A percentile compares a stretch with the other conserved stretches of the same genome.
phyloP scores from a whole-genome alignment of 306 rosid species.

The Datisca glomerata region DNA sequence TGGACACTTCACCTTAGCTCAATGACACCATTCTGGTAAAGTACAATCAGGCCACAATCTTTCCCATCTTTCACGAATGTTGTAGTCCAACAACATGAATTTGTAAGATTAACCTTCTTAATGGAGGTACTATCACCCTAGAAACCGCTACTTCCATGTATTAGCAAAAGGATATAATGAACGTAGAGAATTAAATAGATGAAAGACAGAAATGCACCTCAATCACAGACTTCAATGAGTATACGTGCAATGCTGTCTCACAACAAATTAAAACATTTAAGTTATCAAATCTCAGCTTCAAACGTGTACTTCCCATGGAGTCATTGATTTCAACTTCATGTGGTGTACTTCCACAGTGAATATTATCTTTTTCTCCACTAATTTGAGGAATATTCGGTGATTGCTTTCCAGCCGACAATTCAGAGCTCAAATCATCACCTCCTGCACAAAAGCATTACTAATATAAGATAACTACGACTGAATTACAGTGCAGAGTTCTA shows the following conservation, averaged over 20 bases:
- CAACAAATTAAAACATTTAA: slow-evolving; percentile 46
- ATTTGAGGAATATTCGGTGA: slow-evolving; percentile 18
- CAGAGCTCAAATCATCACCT: slow-evolving; percentile 21
- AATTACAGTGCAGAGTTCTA: slow-evolving; percentile 5
- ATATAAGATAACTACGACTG: neutral
- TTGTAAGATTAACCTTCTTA: slow-evolving; percentile 42
- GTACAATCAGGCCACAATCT: slow-evolving; percentile 39
- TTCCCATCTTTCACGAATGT: slow-evolving; percentile 49
- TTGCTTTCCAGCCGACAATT: slow-evolving; percentile 25
- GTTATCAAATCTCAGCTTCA: slow-evolving; percentile 24
- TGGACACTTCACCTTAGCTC: slow-evolving; percentile 62
- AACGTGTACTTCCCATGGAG: slow-evolving; percentile 21
- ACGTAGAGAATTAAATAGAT: slow-evolving; percentile 13
- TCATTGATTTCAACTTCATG: slow-evolving; percentile 25
- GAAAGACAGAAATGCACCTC: slow-evolving; percentile 39
- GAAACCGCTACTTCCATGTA: slow-evolving; percentile 17
- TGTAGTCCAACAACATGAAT: slow-evolving; percentile 69
- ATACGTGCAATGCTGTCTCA: slow-evolving; percentile 51
- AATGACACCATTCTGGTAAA: slow-evolving; percentile 63
- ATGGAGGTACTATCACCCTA: slow-evolving; percentile 48
- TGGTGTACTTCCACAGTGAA: slow-evolving; percentile 31
- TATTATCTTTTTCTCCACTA: slow-evolving; percentile 21
- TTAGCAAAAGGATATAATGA: slow-evolving; percentile 12
- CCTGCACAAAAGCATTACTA: slow-evolving; percentile 44
- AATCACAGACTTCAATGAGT: slow-evolving; percentile 35